Evolutionary conservation across 345 rosid species (phyloP).

Genomic region (Brassica cretica): DNA sequence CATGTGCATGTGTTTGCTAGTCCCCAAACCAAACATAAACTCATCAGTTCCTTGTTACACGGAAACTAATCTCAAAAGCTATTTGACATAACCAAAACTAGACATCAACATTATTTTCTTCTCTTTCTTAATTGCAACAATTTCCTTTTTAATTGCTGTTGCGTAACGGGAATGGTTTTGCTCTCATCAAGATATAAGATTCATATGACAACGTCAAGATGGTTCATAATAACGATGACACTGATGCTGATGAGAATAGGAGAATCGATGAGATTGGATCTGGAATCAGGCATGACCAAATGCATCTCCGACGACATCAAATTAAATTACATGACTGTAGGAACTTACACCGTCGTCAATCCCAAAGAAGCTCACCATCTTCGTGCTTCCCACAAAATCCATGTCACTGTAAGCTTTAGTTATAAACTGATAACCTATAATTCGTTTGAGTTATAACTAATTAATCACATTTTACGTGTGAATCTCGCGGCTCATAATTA

Average conservation of each 20-base stretch:
- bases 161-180: conserved; percentile 8
- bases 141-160: not conserved
- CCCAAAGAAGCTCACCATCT: conserved; percentile 54
- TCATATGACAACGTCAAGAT: conserved; percentile 29
- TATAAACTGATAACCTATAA: not conserved
- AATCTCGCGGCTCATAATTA: too few relatives aligned
- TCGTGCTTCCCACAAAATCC: conserved; percentile 60
- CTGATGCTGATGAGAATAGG: conserved; percentile 34
- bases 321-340: conserved; percentile 58
- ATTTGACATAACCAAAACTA: not conserved
- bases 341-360: conserved; percentile 59
- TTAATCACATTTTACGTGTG: too few relatives aligned
- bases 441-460: too few relatives aligned
- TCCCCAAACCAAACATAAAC: conserved; percentile 14
- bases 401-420: conserved; percentile 49
- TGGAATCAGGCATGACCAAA: conserved; percentile 58
- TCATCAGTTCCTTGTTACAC: conserved; percentile 23
- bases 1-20: conserved; percentile 5
- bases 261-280: conserved; percentile 62
- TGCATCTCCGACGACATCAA: conserved; percentile 89
- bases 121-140: not conserved
- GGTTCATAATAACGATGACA: conserved; percentile 28
- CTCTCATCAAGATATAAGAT: conserved; percentile 9
- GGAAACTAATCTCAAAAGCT: conserved; percentile 16
- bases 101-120: not conserved